Conservation (phyloP, 192 early-diverging fungal species). For the Physocladia obscura region DNA sequence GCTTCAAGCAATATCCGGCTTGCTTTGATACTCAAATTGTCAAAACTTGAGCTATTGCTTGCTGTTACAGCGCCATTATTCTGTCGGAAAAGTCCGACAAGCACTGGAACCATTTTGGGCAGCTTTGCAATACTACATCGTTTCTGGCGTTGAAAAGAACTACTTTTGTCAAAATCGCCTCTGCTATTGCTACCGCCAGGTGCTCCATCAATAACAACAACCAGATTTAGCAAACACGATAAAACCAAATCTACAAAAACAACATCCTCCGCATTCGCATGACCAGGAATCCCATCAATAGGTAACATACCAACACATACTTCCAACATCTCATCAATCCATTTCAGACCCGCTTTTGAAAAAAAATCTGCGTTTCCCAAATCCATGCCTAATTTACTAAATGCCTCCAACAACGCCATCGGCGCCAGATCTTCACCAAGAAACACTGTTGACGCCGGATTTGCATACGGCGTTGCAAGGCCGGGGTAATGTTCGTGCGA, state of each 20-base stretch:
- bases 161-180: neutral
- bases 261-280: neutral
- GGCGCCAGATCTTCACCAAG: slow-evolving; percentile 10
- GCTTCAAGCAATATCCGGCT: slow-evolving; percentile 1
- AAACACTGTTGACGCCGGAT: neutral
- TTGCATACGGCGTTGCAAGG: neutral
- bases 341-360: neutral
- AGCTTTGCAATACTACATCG: neutral
- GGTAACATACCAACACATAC: slow-evolving; percentile 7
- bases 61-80: neutral
- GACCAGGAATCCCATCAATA: neutral
- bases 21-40: slow-evolving; percentile 12
- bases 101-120: neutral
- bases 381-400: slow-evolving; percentile 1
- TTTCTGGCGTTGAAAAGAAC: neutral
- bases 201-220: slow-evolving; percentile 19
- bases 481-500: neutral
- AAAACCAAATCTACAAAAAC: neutral
- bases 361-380: slow-evolving; percentile 5
- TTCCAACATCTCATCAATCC: neutral
- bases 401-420: neutral
- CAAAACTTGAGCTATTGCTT: neutral
- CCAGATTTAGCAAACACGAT: slow-evolving; percentile 10
- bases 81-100: neutral
- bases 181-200: neutral